Evolutionary conservation across 805 yeast species (phyloP).

Genomic region (Jamesozyma piceae): DNA sequence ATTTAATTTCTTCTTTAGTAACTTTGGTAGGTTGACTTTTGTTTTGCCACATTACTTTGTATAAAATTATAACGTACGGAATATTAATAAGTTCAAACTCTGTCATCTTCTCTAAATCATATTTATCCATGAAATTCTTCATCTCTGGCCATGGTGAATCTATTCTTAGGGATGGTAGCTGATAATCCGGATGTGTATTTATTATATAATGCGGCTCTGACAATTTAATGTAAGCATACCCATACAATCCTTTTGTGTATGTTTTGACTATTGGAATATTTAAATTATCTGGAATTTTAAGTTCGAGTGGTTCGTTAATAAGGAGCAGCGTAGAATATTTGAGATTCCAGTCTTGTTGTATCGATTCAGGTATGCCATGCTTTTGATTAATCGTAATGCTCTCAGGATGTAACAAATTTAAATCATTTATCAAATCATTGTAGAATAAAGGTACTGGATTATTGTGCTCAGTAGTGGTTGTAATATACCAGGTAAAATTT

Average conservation of each 20-base stretch:
- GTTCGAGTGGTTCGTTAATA: neutral
- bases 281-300: constrained; percentile 24
- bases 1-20: neutral
- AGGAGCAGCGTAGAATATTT: neutral
- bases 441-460: constrained; percentile 2
- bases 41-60: neutral
- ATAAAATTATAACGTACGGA: constrained; percentile 39
- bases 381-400: neutral
- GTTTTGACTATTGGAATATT: constrained; percentile 42
- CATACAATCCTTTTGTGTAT: constrained; percentile 55
- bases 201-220: constrained; percentile 52
- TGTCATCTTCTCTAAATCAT: constrained; percentile 40
- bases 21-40: neutral
- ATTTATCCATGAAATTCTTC: constrained; percentile 37
- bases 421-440: constrained; percentile 1
- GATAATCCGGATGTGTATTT: constrained; percentile 59
- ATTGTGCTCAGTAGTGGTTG: neutral
- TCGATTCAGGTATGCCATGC: neutral
- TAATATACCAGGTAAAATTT: constrained; percentile 43
- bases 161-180: constrained; percentile 52
- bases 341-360: neutral
- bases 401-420: constrained; percentile 1
- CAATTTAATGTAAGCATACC: constrained; percentile 43
- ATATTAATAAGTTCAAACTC: constrained; percentile 45
- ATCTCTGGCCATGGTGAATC: constrained; percentile 69